These are phyloP conservation scores for Starmerella potacharoeniae DNA, from an alignment of 805 yeast genomes.

Conservation along the genomic window DNA sequence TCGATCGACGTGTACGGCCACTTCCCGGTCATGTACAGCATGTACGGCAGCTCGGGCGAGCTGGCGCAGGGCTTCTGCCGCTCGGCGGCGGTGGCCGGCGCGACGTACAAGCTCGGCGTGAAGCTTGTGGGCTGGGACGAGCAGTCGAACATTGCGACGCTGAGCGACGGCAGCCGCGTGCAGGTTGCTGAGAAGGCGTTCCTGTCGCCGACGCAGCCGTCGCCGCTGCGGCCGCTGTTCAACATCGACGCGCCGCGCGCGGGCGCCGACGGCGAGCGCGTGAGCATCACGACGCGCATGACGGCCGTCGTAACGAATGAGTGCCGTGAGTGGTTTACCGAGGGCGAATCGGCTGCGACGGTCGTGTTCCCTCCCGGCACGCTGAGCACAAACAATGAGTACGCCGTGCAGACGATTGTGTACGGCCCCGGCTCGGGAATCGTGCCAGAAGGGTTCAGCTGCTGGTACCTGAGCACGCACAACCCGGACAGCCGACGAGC, in stretches of 20 bases:
- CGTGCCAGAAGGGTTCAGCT: conserved; percentile 74
- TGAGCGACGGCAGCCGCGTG: conserved; percentile 58
- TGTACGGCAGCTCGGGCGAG: conserved; percentile 94
- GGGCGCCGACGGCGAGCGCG: conserved; percentile 5
- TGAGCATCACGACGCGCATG: conserved; percentile 51
- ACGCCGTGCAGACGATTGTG: conserved; percentile 76
- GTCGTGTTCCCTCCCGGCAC: conserved; percentile 89
- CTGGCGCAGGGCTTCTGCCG: conserved; percentile 93
- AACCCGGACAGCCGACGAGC: conserved; percentile 56
- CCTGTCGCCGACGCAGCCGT: conserved; percentile 43
- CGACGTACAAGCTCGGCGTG: conserved; percentile 78
- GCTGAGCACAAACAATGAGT: conserved; percentile 49
- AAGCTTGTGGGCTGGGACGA: conserved; percentile 55
- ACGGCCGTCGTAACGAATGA: conserved; percentile 74
- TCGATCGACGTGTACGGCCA: conserved; percentile 88
- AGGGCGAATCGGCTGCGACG: conserved; percentile 70
- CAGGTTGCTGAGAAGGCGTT: conserved; percentile 70
- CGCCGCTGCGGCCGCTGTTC: conserved; percentile 18
- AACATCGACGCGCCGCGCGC: conserved; percentile 12
- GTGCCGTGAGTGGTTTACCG: conserved; percentile 86
- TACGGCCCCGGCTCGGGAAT: conserved; percentile 81
- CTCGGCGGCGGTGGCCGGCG: conserved; percentile 96
- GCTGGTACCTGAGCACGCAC: conserved; percentile 80
- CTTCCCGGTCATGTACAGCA: conserved; percentile 84
- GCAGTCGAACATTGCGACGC: conserved; percentile 46